phyloP scores from a whole-genome alignment of 2,329 filamentous ascomycete species.

The Remersonia thermophila region DNA sequence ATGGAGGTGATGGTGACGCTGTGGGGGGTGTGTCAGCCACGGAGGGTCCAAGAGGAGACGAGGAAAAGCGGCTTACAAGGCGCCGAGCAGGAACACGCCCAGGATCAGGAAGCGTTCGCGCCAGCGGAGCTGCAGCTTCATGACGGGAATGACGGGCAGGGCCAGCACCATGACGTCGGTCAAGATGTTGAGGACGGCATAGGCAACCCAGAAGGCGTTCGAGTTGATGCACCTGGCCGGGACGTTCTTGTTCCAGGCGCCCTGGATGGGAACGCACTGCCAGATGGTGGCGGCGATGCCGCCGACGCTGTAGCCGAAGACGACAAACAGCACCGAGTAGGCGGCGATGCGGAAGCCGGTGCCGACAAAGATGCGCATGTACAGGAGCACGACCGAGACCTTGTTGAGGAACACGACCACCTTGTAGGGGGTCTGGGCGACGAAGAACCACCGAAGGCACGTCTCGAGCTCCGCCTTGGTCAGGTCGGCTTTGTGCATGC shows the following conservation, averaged over 20 bases:
- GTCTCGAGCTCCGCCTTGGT: slow-evolving; percentile 41
- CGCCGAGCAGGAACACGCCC: slow-evolving; percentile 29
- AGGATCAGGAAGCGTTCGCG: slow-evolving; percentile 30
- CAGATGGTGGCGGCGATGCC: slow-evolving; percentile 33
- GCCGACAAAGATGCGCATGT: slow-evolving; percentile 38
- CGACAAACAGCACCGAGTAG: slow-evolving; percentile 31
- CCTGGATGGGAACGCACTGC: slow-evolving; percentile 37
- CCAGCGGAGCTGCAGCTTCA: slow-evolving; percentile 31
- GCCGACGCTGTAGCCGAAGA: slow-evolving; percentile 34
- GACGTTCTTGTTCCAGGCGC: slow-evolving; percentile 31
- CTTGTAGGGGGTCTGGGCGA: slow-evolving; percentile 42
- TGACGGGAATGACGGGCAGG: slow-evolving; percentile 34
- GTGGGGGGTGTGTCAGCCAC: no score
- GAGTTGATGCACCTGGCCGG: slow-evolving; percentile 33
- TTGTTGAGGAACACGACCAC: slow-evolving; percentile 41
- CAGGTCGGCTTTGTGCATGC: no score
- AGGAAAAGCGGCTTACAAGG: slow-evolving; percentile 18
- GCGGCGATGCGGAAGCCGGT: slow-evolving; percentile 19
- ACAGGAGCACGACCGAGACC: slow-evolving; percentile 39
- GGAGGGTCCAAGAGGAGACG: no score
- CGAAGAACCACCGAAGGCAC: slow-evolving; percentile 26
- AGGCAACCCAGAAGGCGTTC: slow-evolving; percentile 36
- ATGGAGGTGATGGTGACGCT: slow-evolving; percentile 9
- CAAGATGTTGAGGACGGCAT: slow-evolving; percentile 34
- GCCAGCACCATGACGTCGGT: slow-evolving; percentile 34